These are phyloP conservation scores for Mycena pura DNA, from an alignment of 768 basidiomycete genomes.

Conservation along the genomic window DNA sequence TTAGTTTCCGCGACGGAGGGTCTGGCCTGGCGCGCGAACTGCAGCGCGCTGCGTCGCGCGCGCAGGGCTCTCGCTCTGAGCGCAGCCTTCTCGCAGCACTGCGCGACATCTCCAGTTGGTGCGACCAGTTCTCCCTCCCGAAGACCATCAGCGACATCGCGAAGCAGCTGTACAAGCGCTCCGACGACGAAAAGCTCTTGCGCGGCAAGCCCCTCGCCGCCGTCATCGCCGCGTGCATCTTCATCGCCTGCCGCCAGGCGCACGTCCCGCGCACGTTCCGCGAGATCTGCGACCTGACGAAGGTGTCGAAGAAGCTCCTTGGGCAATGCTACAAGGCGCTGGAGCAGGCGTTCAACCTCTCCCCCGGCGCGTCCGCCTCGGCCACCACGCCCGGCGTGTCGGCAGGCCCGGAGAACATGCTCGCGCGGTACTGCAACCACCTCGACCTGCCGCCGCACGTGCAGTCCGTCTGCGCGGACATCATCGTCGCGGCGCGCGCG, in stretches of 20 bases:
- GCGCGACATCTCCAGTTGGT: slow-evolving; percentile 91
- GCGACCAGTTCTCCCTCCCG: slow-evolving; percentile 93
- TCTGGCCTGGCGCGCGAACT: slow-evolving; percentile 91
- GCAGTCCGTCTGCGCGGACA: slow-evolving; percentile 83
- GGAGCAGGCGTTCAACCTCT: slow-evolving; percentile 87
- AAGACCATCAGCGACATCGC: slow-evolving; percentile 95
- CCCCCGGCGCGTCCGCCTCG: slow-evolving; percentile 75
- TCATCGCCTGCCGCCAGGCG: slow-evolving; percentile 95
- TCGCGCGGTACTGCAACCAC: slow-evolving; percentile 94
- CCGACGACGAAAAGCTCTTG: slow-evolving; percentile 92
- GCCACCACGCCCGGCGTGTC: slow-evolving; percentile 52
- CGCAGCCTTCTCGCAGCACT: slow-evolving; percentile 89
- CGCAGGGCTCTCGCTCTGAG: slow-evolving; percentile 79
- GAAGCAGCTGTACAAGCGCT: slow-evolving; percentile 96
- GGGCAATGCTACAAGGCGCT: slow-evolving; percentile 93
- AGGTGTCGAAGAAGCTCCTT: slow-evolving; percentile 93
- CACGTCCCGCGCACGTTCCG: slow-evolving; percentile 96
- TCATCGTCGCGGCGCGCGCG: slow-evolving; percentile 80
- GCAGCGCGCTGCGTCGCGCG: slow-evolving; percentile 89
- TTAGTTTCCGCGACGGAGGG: slow-evolving; percentile 94
- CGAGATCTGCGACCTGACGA: slow-evolving; percentile 92
- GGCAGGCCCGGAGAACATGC: slow-evolving; percentile 82
- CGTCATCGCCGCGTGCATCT: slow-evolving; percentile 96
- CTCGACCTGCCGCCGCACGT: slow-evolving; percentile 84
- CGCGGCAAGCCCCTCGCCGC: slow-evolving; percentile 92